Conservation (phyloP, 1,284 basidiomycete genomes). For the Trametes sp. region DNA sequence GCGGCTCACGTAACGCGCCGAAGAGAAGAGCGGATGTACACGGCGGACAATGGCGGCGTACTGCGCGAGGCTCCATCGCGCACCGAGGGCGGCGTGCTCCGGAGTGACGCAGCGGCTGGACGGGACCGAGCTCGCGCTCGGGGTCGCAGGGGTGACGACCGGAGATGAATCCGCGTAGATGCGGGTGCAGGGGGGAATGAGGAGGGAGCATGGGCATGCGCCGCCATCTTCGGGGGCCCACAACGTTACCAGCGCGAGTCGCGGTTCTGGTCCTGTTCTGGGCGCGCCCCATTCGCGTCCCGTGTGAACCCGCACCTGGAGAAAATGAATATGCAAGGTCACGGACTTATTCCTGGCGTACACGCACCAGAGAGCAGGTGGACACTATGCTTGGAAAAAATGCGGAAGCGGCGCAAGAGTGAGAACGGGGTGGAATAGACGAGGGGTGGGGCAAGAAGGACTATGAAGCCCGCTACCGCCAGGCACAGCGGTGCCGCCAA, state of each 20-base stretch:
- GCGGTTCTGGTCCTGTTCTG: constrained; percentile 11
- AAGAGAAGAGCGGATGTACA: not conserved
- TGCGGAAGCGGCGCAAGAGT: not conserved
- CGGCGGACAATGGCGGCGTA: not conserved
- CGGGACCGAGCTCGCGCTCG: constrained; percentile 27
- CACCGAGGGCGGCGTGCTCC: not conserved
- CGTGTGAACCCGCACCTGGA: constrained; percentile 11
- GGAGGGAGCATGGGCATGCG: constrained; percentile 6
- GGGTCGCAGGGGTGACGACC: constrained; percentile 21
- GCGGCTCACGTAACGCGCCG: constrained; percentile 16
- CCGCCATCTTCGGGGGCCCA: constrained; percentile 7
- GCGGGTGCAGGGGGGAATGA: constrained; percentile 2
- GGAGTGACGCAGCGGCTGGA: not conserved
- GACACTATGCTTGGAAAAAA: not conserved
- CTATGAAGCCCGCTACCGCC: not conserved
- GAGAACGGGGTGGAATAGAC: constrained; percentile 2
- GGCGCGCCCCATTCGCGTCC: constrained; percentile 1
- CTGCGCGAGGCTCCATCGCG: constrained; percentile 2
- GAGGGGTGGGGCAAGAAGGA: not conserved
- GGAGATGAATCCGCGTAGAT: constrained; percentile 22
- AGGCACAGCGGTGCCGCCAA: constrained; percentile 10
- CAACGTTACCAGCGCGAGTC: constrained; percentile 15
- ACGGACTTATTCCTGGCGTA: constrained; percentile 4
- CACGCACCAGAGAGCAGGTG: not conserved
- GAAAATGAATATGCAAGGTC: constrained; percentile 10